Base-by-base conservation (phyloP, 306 rosid species). In the Arachis hypogaea region DNA sequence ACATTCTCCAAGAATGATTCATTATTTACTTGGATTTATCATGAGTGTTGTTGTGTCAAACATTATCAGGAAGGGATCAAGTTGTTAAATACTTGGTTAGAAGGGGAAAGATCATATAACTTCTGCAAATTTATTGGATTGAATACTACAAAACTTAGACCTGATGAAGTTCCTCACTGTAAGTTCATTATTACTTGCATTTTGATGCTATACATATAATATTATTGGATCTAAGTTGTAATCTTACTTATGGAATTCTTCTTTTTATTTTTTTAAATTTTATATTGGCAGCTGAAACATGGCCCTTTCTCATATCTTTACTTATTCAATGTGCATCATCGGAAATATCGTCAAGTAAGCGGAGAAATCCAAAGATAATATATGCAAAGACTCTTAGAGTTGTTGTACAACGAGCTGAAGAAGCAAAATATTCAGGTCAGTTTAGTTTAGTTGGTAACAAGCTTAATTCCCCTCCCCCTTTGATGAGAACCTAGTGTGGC, bases 11-110 rank as follows among this genome's bases (percentile, higher is more conserved):
- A 64, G 55, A 63, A 44, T 9, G 1, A 11, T 11, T 30, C 59
- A 44, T 9, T 3, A 11, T 11, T 40, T 58, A 56, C 58, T 73
- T 9, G 78, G 78, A 51, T 72, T 80, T 63, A 62, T 80, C 42
- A 59, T 29, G 45, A 8, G 59, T 22, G 67, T 9, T 46, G 36
- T 45, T 64, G 44, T 69, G 18, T 38, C 66, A 55, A 30, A 33
- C 45, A 5, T 68, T 66, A 63, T 9, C 82, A 93, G 96, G 97
- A 91, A 78, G 98, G 97, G 82, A 83, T 89, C 82, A 93, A 83
- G 84, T 62, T 88, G 81, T 79, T 93, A 79, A 91, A 82, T 82
- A 84, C 94, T 41, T 93, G 98, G 98, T 87, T 93, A 79, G 97
- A 91, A 80, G 97, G 96, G 74, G 98, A 89, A 74, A 82, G 80